Percentiles rank a stretch among this genome's conserved stretches.
Evolutionary conservation across 2,329 filamentous ascomycete genomes (phyloP).

Genomic region (Diplodia mutila): DNA sequence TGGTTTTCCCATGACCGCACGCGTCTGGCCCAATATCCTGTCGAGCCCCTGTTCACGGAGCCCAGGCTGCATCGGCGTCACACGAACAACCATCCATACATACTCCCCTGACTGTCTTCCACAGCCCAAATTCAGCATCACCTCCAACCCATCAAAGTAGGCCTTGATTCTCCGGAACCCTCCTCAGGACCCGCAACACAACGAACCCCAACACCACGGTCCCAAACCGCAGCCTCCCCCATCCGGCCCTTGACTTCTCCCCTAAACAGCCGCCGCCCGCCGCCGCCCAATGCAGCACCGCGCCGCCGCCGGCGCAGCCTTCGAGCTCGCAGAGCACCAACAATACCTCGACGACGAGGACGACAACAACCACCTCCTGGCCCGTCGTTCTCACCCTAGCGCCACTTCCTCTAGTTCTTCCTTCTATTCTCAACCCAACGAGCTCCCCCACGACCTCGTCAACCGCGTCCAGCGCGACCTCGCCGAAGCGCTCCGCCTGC

Average conservation of each 20-base stretch:
- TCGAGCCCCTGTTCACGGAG: background rate
- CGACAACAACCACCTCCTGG: background rate
- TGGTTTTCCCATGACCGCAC: background rate
- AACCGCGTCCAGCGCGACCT: constrained; percentile 36
- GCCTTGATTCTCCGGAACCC: background rate
- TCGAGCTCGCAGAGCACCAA: no score
- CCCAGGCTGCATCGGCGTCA: background rate
- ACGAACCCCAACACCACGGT: background rate
- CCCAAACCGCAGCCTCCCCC: background rate
- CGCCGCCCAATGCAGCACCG: background rate
- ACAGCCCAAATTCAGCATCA: background rate
- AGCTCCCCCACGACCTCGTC: constrained; percentile 29
- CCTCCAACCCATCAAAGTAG: background rate
- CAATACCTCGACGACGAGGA: background rate
- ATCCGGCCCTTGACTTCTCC: background rate
- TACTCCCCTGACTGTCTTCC: background rate
- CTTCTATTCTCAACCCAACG: no score
- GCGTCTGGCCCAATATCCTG: no score
- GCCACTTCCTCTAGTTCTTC: no score
- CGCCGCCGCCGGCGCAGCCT: no score
- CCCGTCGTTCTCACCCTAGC: no score
- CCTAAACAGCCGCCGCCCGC: no score
- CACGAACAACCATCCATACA: background rate
- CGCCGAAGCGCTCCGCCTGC: constrained; percentile 36
- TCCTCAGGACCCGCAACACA: background rate